Evolutionary conservation across 2,329 filamentous ascomycete species (phyloP), one percentile per base, ranked within the genome.

Genomic region (Thielaviopsis euricoi): DNA sequence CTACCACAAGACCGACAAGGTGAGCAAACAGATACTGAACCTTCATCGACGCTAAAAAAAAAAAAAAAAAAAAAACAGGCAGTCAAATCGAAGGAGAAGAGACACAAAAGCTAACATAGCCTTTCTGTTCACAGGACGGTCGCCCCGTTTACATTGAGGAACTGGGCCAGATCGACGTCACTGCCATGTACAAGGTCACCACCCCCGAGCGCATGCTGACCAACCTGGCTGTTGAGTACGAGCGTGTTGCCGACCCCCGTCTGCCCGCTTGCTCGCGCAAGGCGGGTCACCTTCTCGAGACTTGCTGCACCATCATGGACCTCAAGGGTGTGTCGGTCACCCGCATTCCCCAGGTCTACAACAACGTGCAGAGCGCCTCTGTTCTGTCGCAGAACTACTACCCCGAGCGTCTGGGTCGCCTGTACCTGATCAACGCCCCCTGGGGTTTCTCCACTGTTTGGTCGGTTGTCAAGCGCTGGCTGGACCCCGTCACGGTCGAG

Each of bases 321-420:
- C 80, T 96, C 71, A 95, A 95, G 77, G 90, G 90, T 62, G 90
- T 98, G 23, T 88, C 88, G 60, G 74, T 97, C 65, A 79, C 77
- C 69, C 93, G 86, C 73, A 83, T 88, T 50, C 79, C 82, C 62
- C 85, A 86, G 61, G 91, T 96, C 60, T 95, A 94, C 76, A 79
- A 82, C 57, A 97, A 96, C 75, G 81, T 98, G 64, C 82, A 82
- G 66, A 81, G 86, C 69, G 89, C 89, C 52, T 93, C 89, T 37
- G 83, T 76, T 70, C 87, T 98, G 73, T 95, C 88, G 63, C 93
- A 97, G 74, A 95, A 97, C 80, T 95, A 97, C 82, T 98, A 98
- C 75, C 93, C 93, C 7, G 93, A 98, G 79, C 87, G 93, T 60
- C 79, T 98, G 60, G 93, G 93, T 67, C 90, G 89, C 73, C 79